phyloP scores from a whole-genome alignment of 2,329 filamentous ascomycete genomes.

The Xylariaceae sp. region DNA sequence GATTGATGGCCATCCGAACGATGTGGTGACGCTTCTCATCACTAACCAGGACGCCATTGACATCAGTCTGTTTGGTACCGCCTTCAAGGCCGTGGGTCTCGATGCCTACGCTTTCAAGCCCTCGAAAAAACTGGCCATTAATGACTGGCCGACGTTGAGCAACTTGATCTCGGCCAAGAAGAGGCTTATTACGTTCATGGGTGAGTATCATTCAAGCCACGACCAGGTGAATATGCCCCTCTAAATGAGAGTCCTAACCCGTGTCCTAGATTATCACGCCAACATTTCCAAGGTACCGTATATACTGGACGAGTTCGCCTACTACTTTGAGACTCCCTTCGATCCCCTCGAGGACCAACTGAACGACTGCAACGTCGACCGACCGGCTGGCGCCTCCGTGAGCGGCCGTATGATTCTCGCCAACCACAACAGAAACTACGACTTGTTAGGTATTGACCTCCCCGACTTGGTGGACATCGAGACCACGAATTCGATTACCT shows the following conservation, averaged over 20 bases:
- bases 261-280: slow-evolving; percentile 52
- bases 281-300: slow-evolving; percentile 50
- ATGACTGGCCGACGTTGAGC: slow-evolving; percentile 65
- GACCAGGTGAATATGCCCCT: not conserved
- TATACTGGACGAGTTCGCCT: slow-evolving; percentile 58
- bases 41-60: slow-evolving; percentile 57
- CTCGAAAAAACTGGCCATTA: slow-evolving; percentile 34
- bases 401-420: slow-evolving; percentile 40
- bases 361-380: slow-evolving; percentile 59
- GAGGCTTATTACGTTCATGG: slow-evolving; percentile 66
- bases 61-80: slow-evolving; percentile 48
- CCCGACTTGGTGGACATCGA: slow-evolving; percentile 30
- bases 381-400: slow-evolving; percentile 44
- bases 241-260: slow-evolving; percentile 13
- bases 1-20: slow-evolving; percentile 52
- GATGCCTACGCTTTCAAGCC: slow-evolving; percentile 53
- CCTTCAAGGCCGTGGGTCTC: slow-evolving; percentile 52
- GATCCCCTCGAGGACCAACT: slow-evolving; percentile 55
- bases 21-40: slow-evolving; percentile 58
- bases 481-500: slow-evolving; percentile 44
- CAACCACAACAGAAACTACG: slow-evolving; percentile 37
- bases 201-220: slow-evolving; percentile 33
- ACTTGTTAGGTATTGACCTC: slow-evolving; percentile 35
- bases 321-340: slow-evolving; percentile 69
- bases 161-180: slow-evolving; percentile 56